A percentile compares a stretch with the other conserved stretches of the same genome.
Evolutionary conservation across 2,329 filamentous ascomycete species (phyloP).

Genomic region (Alternaria brassicae): DNA sequence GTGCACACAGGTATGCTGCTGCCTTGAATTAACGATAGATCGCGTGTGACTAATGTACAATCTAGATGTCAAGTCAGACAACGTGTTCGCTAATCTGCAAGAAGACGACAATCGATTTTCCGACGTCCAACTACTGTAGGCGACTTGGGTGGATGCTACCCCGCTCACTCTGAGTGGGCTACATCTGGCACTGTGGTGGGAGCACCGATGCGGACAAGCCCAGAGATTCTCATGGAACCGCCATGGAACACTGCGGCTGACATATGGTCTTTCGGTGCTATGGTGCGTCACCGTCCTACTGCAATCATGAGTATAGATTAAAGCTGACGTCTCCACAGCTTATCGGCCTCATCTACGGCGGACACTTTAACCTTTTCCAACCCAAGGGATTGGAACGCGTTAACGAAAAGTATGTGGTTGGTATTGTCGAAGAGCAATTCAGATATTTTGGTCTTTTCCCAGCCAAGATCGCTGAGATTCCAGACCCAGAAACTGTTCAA

Average conservation of each 20-base stretch:
- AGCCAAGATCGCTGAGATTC: constrained; percentile 28
- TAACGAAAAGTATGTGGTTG: constrained; percentile 29
- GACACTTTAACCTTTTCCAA: constrained; percentile 35
- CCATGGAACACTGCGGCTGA: constrained; percentile 50
- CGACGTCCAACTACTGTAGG: constrained; percentile 47
- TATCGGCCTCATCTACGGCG: constrained; percentile 38
- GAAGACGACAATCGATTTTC: constrained; percentile 39
- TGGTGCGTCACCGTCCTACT: constrained; percentile 33
- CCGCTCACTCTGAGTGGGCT: constrained; percentile 27
- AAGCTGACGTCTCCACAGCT: constrained; percentile 26
- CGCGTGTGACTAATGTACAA: not conserved
- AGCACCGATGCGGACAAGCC: constrained; percentile 49
- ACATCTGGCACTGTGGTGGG: constrained; percentile 42
- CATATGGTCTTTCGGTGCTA: constrained; percentile 52
- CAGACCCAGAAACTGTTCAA: constrained; percentile 20
- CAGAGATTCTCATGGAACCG: constrained; percentile 39
- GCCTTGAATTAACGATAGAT: not conserved
- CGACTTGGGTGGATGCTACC: constrained; percentile 42
- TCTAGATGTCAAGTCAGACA: constrained; percentile 47
- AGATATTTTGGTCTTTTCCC: constrained; percentile 37
- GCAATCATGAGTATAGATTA: not conserved
- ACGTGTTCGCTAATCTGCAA: constrained; percentile 48
- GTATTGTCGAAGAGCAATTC: constrained; percentile 32
- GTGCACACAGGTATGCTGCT: constrained; percentile 32
- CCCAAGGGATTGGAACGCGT: constrained; percentile 29